A percentile compares a stretch with the other conserved stretches of the same genome.
Evolutionary conservation across 352 stramenopile genomes (phyloP).

Genomic region (Globisporangium nagaii): DNA sequence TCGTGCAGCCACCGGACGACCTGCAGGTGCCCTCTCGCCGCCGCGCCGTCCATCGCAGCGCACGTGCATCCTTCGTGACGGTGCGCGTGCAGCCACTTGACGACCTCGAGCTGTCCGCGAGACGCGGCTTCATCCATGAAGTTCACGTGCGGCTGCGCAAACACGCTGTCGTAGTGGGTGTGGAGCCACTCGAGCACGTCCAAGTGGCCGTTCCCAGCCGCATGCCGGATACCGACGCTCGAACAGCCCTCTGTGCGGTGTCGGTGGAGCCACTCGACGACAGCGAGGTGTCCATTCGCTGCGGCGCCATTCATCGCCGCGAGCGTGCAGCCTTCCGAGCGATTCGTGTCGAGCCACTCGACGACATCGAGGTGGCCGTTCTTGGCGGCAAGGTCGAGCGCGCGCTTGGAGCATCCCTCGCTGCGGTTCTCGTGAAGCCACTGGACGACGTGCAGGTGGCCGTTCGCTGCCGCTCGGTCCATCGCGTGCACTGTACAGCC

Average conservation of each 20-base stretch:
- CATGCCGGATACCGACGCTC: conserved; percentile 20
- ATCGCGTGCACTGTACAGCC: conserved; percentile 38
- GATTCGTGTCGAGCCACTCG: conserved; percentile 39
- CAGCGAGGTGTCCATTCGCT: conserved; percentile 37
- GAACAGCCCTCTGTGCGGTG: conserved; percentile 40
- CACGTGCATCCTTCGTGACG: conserved; percentile 31
- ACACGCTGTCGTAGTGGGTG: conserved; percentile 17
- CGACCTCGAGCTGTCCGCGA: conserved; percentile 24
- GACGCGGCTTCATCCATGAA: conserved; percentile 36
- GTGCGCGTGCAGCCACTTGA: conserved; percentile 32
- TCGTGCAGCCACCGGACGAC: conserved; percentile 44
- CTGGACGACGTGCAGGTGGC: conserved; percentile 38
- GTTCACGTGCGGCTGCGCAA: conserved; percentile 19
- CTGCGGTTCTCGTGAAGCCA: conserved; percentile 33
- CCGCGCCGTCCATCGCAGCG: conserved; percentile 38
- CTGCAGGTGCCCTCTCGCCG: conserved; percentile 24
- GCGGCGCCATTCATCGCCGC: conserved; percentile 43
- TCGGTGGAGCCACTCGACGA: conserved; percentile 48
- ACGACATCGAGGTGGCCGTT: conserved; percentile 49
- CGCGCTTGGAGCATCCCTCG: conserved; percentile 30
- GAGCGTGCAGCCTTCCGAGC: conserved; percentile 30
- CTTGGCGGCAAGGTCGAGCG: conserved; percentile 45
- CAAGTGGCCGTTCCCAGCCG: conserved; percentile 34
- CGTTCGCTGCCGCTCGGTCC: conserved; percentile 36
- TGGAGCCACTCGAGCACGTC: conserved; percentile 36